Percentiles rank a stretch among this genome's conserved stretches.
phyloP scores from a whole-genome alignment of 2,329 filamentous ascomycete species.

The Alternaria alternata region DNA sequence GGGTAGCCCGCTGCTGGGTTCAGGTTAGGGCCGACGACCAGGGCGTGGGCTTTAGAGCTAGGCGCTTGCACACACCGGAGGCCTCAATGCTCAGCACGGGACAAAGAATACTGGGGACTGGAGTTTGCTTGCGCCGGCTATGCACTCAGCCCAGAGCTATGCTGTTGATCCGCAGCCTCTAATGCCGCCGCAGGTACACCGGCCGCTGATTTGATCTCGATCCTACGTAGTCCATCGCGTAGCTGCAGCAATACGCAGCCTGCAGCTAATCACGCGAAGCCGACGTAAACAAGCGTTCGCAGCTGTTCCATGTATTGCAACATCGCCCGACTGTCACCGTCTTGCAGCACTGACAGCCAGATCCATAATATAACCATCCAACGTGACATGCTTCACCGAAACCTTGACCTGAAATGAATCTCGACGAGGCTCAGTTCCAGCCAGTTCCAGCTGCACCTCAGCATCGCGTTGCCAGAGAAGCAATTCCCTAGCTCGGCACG shows the following conservation, averaged over 20 bases:
- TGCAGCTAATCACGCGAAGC: constrained; percentile 13
- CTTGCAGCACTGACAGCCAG: not conserved
- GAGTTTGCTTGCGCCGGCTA: constrained; percentile 29
- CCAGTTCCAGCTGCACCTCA: constrained; percentile 21
- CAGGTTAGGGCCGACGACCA: constrained; percentile 35
- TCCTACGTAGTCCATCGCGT: constrained; percentile 9
- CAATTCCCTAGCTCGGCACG: constrained; percentile 28
- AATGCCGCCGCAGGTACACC: constrained; percentile 24
- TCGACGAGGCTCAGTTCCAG: constrained; percentile 22
- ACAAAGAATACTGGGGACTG: constrained; percentile 20
- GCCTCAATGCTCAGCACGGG: constrained; percentile 37
- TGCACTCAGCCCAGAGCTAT: constrained; percentile 29
- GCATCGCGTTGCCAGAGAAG: constrained; percentile 34
- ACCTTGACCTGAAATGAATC: constrained; percentile 12
- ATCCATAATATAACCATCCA: constrained; percentile 11
- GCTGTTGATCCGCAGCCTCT: constrained; percentile 32
- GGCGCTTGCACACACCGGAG: constrained; percentile 39
- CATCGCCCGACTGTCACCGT: not conserved
- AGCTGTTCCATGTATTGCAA: constrained; percentile 1
- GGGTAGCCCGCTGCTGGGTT: constrained; percentile 32
- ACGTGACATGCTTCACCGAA: constrained; percentile 25
- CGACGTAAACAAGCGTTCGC: constrained; percentile 26
- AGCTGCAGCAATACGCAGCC: constrained; percentile 13
- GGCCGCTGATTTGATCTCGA: constrained; percentile 22
- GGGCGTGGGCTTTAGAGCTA: constrained; percentile 36